A percentile compares a stretch with the other conserved stretches of the same genome.
Conservation (phyloP, 2,329 filamentous ascomycete species). For the Incumbomyces lentus region DNA sequence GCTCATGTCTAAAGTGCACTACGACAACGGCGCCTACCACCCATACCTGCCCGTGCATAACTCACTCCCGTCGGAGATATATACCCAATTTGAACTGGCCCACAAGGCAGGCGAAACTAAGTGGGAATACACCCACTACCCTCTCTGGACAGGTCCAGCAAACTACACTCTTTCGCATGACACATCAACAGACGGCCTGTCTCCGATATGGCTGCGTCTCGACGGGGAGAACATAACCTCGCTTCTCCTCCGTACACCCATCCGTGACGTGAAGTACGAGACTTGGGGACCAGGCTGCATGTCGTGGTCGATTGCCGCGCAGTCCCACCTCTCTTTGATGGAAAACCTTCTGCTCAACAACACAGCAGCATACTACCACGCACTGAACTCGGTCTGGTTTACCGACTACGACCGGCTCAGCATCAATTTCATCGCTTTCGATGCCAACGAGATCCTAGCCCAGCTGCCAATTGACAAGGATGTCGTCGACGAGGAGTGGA, state of each 20-base stretch:
- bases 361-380: conserved; percentile 33
- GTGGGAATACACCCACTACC: conserved; percentile 28
- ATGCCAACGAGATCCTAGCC: conserved; percentile 42
- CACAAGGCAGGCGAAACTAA: conserved; percentile 15
- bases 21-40: conserved; percentile 42
- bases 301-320: conserved; percentile 26
- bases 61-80: conserved; percentile 12
- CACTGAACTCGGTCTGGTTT: conserved; percentile 34
- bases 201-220: conserved; percentile 41
- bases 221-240: conserved; percentile 26
- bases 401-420: conserved; percentile 43
- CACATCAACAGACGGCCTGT: conserved; percentile 28
- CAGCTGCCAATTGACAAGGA: conserved; percentile 36
- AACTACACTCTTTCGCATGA: conserved; percentile 23
- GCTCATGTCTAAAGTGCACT: conserved; percentile 44
- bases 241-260: conserved; percentile 35
- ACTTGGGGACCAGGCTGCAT: conserved; percentile 20
- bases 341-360: conserved; percentile 34
- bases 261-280: conserved; percentile 39
- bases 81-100: background rate
- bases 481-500: conserved; percentile 37
- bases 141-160: conserved; percentile 26
- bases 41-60: conserved; percentile 43
- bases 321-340: conserved; percentile 40
- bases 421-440: conserved; percentile 45